Conservation (phyloP, 345 rosid genomes). For the Draba incana region DNA sequence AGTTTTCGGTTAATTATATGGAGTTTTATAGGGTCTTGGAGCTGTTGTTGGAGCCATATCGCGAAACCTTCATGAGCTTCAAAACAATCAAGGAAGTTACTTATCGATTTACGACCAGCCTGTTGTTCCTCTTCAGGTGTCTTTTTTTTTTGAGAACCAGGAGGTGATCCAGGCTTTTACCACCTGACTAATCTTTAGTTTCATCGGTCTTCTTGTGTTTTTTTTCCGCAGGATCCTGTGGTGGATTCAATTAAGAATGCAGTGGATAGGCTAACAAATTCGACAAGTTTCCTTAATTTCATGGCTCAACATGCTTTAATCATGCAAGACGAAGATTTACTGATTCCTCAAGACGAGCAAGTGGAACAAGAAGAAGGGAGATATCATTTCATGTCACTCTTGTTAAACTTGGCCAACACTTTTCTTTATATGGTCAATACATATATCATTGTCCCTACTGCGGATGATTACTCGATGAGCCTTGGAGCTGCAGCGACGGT, state of each 20-base stretch:
- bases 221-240: conserved; percentile 70
- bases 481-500: conserved; percentile 98
- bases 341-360: conserved; percentile 62
- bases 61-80: conserved; percentile 95
- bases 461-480: conserved; percentile 83
- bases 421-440: conserved; percentile 96
- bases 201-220: conserved; percentile 18
- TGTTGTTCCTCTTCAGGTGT: conserved; percentile 73
- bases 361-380: conserved; percentile 57
- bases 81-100: conserved; percentile 89
- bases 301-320: conserved; percentile 95
- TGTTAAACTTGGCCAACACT: conserved; percentile 80
- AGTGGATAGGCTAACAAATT: conserved; percentile 77
- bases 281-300: conserved; percentile 87
- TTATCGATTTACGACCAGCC: conserved; percentile 90
- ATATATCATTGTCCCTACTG: conserved; percentile 89
- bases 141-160: no score
- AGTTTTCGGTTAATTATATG: no score
- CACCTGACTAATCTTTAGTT: not conserved
- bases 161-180: no score
- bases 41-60: conserved; percentile 98
- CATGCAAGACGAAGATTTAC: conserved; percentile 86
- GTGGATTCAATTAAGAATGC: conserved; percentile 83
- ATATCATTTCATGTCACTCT: conserved; percentile 86
- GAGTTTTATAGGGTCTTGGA: conserved; percentile 73